Conservation (phyloP, 2,329 filamentous ascomycete species). For the Coniochaeta hoffmannii region DNA sequence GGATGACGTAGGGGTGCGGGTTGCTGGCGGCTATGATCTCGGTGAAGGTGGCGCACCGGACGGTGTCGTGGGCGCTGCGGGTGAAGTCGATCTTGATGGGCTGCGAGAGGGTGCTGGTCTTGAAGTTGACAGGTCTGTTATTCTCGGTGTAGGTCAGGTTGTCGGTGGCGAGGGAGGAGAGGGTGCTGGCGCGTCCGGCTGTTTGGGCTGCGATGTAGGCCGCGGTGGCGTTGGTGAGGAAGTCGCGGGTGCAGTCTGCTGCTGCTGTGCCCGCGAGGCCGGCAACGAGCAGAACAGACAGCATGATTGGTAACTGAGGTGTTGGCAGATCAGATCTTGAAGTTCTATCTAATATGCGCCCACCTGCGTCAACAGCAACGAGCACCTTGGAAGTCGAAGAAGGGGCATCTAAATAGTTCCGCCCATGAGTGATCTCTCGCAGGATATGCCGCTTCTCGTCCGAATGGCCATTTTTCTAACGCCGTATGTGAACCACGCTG, state of each 20-base stretch:
- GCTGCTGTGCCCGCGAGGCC: neutral
- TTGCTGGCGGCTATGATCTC: slow-evolving; percentile 15
- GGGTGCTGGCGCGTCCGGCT: slow-evolving; percentile 5
- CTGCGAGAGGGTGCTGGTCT: slow-evolving; percentile 13
- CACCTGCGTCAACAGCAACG: no score
- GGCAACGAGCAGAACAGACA: neutral
- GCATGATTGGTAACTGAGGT: neutral
- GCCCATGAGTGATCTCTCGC: no score
- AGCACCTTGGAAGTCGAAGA: neutral
- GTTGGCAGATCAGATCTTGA: no score
- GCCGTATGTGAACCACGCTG: neutral
- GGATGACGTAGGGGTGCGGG: slow-evolving; percentile 16
- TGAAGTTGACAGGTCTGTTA: slow-evolving; percentile 8
- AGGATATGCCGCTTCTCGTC: neutral
- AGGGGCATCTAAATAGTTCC: neutral
- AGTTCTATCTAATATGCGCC: no score
- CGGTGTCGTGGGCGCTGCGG: slow-evolving; percentile 19
- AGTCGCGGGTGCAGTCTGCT: slow-evolving; percentile 7
- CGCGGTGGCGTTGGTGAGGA: slow-evolving; percentile 8
- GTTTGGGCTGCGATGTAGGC: slow-evolving; percentile 10
- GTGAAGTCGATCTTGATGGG: slow-evolving; percentile 17
- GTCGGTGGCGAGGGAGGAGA: slow-evolving; percentile 3
- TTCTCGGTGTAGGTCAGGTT: slow-evolving; percentile 15
- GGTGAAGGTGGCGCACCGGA: slow-evolving; percentile 19
- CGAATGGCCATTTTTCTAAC: neutral